phyloP scores from a whole-genome alignment of 129 eudicot species.

The Lactuca sativa region DNA sequence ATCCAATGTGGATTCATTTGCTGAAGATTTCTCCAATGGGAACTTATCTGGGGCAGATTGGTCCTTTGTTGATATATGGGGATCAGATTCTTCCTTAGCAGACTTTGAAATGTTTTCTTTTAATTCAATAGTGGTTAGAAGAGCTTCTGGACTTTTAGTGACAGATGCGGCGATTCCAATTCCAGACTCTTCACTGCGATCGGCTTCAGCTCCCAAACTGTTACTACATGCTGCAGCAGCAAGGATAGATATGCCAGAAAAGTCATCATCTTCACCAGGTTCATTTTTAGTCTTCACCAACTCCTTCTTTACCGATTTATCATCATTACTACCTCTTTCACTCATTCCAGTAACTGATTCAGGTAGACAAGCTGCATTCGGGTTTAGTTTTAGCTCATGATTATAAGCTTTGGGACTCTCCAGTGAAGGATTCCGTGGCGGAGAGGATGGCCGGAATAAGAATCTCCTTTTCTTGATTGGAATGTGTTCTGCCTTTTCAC shows the following conservation, averaged over 20 bases:
- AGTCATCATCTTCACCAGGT: slow-evolving; percentile 28
- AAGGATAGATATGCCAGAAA: slow-evolving; percentile 46
- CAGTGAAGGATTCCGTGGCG: slow-evolving; percentile 21
- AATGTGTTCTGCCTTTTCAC: slow-evolving; percentile 30
- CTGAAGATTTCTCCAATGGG: background rate
- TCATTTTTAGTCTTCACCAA: slow-evolving; percentile 11
- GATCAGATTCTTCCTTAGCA: slow-evolving; percentile 15
- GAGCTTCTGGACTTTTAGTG: background rate
- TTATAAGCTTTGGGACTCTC: slow-evolving; percentile 17
- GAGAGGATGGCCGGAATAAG: slow-evolving; percentile 30
- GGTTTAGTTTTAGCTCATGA: slow-evolving; percentile 1
- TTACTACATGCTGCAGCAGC: slow-evolving; percentile 49
- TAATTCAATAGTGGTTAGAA: background rate
- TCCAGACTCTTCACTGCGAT: slow-evolving; percentile 21
- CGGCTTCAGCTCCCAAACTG: slow-evolving; percentile 35
- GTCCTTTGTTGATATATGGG: slow-evolving; percentile 11
- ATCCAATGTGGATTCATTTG: slow-evolving; percentile 17
- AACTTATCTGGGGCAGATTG: background rate
- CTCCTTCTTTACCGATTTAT: slow-evolving; percentile 19
- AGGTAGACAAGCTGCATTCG: slow-evolving; percentile 9
- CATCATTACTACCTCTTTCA: slow-evolving; percentile 26
- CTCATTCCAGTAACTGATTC: slow-evolving; percentile 15
- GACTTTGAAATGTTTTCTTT: slow-evolving; percentile 20
- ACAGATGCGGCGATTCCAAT: background rate
- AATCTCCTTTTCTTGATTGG: slow-evolving; percentile 41